Evolutionary conservation across 345 rosid species (phyloP).

Genomic region (Hypericum androsaemum): DNA sequence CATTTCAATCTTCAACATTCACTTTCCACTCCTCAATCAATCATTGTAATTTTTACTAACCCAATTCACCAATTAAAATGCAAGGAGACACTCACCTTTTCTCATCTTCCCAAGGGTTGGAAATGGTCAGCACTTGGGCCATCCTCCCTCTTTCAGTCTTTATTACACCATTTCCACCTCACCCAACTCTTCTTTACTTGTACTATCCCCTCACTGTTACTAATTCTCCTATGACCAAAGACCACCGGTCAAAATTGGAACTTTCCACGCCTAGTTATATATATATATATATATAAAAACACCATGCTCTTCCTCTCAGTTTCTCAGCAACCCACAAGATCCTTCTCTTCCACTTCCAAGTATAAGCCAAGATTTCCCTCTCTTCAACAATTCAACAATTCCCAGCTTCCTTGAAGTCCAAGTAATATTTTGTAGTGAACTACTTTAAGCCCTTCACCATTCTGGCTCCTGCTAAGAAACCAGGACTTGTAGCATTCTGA

Average conservation of each 20-base stretch:
- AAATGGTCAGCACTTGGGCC: conserved; percentile 72
- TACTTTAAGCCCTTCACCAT: conserved; percentile 3
- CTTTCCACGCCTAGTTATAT: conserved; percentile 9
- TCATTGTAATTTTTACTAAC: too few species aligned
- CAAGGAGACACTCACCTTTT: too few species aligned
- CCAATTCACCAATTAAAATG: too few species aligned
- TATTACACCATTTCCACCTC: too few species aligned
- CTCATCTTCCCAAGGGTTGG: conserved; percentile 10
- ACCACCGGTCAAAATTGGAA: conserved; percentile 54
- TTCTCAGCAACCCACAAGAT: conserved; percentile 7
- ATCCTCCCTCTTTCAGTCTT: too few species aligned
- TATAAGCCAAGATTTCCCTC: conserved; percentile 7
- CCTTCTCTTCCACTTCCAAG: conserved; percentile 18
- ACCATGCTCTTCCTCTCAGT: conserved; percentile 4
- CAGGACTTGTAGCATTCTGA: too few species aligned
- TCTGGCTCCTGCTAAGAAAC: neutral
- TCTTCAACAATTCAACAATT: conserved; percentile 12
- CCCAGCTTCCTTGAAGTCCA: too few species aligned
- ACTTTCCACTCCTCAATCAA: too few species aligned
- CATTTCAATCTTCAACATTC: too few species aligned
- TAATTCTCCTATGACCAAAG: conserved; percentile 45
- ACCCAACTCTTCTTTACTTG: too few species aligned
- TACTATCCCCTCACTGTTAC: conserved; percentile 9
- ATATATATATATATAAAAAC: too few species aligned
- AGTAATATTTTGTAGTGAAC: too few species aligned